Evolutionary conservation across 2,329 filamentous ascomycete species (phyloP), one percentile per base, ranked within the genome.

Genomic region (Fusarium torulosum): DNA sequence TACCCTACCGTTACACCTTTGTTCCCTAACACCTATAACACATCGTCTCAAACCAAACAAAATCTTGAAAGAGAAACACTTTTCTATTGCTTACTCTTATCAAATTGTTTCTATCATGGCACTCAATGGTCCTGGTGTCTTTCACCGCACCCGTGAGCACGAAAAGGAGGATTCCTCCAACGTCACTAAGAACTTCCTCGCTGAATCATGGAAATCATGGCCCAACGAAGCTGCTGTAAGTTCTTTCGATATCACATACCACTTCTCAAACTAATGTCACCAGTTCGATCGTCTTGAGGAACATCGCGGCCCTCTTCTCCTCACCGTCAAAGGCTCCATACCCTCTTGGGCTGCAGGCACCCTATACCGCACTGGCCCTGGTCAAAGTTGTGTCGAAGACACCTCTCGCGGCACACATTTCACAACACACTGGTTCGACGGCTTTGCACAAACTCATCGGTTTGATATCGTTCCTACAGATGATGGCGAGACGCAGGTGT

Each of bases 381-480:
- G 91, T 1, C 83, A 86, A 27, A 87, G 85, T 75, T 84, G 85
- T 37, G 79, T 93, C 4, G 82, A 88, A n/a, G 75, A 79, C 42
- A 88, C 87, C 1, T 78, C 85, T 4, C 82, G 82, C 5, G 87
- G 88, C n/a, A 86, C 83, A 0, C 89, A 89, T 72, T 81, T 83
- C 31, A 82, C 90, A 14, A 86, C 84, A 2, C 92, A 96, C 76
- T 96, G 92, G 92, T 96, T 96, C 69, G 93, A 96, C 74, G 91
- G 91, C 7, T 88, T 93, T 59, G 85, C 88, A 4, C 86, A 91
- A 55, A 83, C 88, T 1, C 91, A 95, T 78, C 88, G 86, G 27
- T 95, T 95, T 74, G 84, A 92, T 58, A 90, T 95, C 31, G 72
- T 87, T 4, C 75, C 84, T 0, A 65, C 82, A 0, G 71, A 74